Base-by-base conservation (phyloP, 768 basidiomycete species). In the Lactarius pseudohatsudake region DNA sequence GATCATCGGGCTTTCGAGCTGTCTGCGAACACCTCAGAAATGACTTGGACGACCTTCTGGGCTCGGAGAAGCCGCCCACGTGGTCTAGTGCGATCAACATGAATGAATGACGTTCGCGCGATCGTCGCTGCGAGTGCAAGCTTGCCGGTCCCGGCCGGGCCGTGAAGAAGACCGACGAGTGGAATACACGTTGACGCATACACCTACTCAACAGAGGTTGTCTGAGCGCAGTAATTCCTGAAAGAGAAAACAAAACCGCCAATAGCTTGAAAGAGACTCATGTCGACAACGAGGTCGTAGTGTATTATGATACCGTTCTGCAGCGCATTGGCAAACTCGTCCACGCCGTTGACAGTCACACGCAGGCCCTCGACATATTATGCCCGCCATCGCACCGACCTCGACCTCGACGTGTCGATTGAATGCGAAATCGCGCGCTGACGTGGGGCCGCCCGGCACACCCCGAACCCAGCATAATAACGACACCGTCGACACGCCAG, bases 301-400 rank as follows among this genome's bases (percentile, higher is more conserved):
- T 94, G 93, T 54, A 98, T 94, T 54, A 98, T 94, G 75, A 98
- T 98, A 4, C 97, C 97, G 74, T 98, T 93, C 77, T 96, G 92
- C 22, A 98, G 79, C 0, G 96, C 97, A 73, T 85, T 86, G 83
- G 91, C 77, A 76, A 99, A 98, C 77, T 98, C 97, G 9, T 77
- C 76, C 62, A 88, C 80, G 26, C 26, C 26, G 69, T 92, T 92
- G 41, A 99, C 26, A 26, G 26, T 26, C 26, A 26, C 95, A 66
- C 92, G 83, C 75, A 98, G 80, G 71, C 95, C 89, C 77, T 97
- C 96, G 59, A 98, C 88, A 75, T 98, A 95, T 72, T 98, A 98
- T 92, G 11, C 94, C 96, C 1, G 96, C 97, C 81, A 97, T 89
- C 5, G 96, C 97, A 20, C 97, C 97, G 66, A 98, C 90, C 79